These are phyloP conservation scores for Eucalyptus caleyi DNA, from an alignment of 345 rosid genomes.

Conservation along the genomic window DNA sequence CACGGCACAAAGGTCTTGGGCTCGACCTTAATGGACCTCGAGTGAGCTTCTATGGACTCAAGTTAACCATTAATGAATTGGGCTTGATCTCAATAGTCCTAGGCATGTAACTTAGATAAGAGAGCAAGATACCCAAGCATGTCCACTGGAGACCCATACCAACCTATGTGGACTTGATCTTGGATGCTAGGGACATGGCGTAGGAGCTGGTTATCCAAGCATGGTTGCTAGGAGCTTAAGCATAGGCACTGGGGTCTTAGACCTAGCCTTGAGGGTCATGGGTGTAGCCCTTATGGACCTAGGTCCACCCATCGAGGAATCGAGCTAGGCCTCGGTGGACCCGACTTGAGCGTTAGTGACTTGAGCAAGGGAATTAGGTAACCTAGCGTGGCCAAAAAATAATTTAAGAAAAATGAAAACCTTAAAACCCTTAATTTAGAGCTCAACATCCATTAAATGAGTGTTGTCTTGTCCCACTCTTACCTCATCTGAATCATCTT, in stretches of 20 bases:
- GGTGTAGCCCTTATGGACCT: neutral
- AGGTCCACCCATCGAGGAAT: neutral
- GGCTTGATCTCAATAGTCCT: neutral
- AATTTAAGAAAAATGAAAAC: too few relatives aligned
- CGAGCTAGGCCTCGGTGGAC: neutral
- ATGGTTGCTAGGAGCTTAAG: neutral
- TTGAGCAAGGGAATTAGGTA: neutral
- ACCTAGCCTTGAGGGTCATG: neutral
- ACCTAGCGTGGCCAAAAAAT: neutral
- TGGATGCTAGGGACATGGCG: too few relatives aligned
- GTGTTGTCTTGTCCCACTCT: too few relatives aligned
- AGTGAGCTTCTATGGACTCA: too few relatives aligned
- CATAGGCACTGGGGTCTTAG: neutral
- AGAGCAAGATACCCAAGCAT: neutral
- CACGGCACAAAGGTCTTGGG: neutral
- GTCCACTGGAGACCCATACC: neutral
- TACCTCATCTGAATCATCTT: rapidly evolving
- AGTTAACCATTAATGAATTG: too few relatives aligned
- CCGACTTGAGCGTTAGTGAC: rapidly evolving
- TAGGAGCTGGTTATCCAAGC: neutral
- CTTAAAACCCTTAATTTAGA: too few relatives aligned
- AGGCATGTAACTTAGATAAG: neutral
- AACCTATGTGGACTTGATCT: neutral
- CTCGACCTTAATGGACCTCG: too few relatives aligned
- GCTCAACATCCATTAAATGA: too few relatives aligned